Conservation (phyloP, 441 rosid genomes). For the Heliophila coronopifolia region DNA sequence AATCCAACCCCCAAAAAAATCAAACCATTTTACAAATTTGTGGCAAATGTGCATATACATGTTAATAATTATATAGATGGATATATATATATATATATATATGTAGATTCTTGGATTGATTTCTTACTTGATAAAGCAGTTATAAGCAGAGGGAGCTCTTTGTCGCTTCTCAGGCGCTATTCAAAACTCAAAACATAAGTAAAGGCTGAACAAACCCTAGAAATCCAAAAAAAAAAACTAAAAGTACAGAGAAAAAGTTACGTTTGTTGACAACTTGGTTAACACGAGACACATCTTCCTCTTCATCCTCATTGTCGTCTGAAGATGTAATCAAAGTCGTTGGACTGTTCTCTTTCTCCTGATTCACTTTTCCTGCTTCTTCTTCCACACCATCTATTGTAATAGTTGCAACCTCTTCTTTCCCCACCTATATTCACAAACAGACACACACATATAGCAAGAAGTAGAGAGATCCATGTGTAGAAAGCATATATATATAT, state of each 20-base stretch:
- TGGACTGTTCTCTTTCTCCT: conserved; percentile 37
- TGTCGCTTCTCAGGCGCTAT: conserved; percentile 96
- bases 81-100: no score
- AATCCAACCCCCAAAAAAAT: conserved; percentile 3
- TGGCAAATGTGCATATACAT: not conserved
- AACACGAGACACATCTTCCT: conserved; percentile 43
- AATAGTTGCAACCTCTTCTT: conserved; percentile 40
- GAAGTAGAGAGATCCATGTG: not conserved
- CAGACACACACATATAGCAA: not conserved
- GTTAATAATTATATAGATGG: not conserved
- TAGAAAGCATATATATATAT: no score
- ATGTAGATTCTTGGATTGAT: not conserved
- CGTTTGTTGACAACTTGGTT: conserved; percentile 80
- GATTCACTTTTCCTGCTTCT: conserved; percentile 29
- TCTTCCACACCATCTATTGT: conserved; percentile 33
- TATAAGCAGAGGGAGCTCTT: conserved; percentile 93
- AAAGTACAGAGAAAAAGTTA: conserved; percentile 27
- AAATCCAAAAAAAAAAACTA: not conserved
- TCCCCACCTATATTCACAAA: conserved; percentile 7
- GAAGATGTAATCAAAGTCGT: conserved; percentile 44
- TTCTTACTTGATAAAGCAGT: conserved; percentile 85
- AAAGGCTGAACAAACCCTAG: not conserved
- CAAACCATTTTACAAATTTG: not conserved
- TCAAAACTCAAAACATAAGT: conserved; percentile 17
- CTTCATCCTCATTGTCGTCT: conserved; percentile 67